Percentiles rank a stretch among this genome's conserved stretches.
Evolutionary conservation across 2,329 filamentous ascomycete species (phyloP).

Genomic region (Albophoma yamanashiensis): DNA sequence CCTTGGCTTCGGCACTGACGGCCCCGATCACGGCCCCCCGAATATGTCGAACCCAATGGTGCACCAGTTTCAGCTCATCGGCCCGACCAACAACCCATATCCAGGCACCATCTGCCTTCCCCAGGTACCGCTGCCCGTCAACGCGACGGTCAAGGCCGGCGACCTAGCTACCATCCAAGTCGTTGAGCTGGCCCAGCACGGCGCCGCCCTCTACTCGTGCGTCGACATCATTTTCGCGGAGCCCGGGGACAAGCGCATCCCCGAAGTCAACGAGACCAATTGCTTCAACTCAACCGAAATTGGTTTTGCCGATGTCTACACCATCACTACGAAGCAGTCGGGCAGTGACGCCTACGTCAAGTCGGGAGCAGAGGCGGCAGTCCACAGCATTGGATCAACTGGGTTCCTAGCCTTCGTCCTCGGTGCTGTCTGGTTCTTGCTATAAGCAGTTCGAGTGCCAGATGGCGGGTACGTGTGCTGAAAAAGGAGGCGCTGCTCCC

Average conservation of each 20-base stretch:
- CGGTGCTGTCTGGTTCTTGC: conserved; percentile 26
- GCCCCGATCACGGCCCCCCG: conserved; percentile 51
- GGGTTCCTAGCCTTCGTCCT: conserved; percentile 31
- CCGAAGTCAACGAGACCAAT: conserved; percentile 66
- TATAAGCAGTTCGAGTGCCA: conserved; percentile 14
- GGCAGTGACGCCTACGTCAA: conserved; percentile 21
- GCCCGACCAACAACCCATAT: conserved; percentile 75
- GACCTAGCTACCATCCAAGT: conserved; percentile 86
- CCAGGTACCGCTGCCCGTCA: conserved; percentile 72
- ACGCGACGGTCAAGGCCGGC: conserved; percentile 62
- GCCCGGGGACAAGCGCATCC: conserved; percentile 55
- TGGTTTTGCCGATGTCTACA: conserved; percentile 68
- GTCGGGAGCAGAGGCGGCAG: conserved; percentile 13
- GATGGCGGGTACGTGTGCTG: neutral
- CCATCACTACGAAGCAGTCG: conserved; percentile 41
- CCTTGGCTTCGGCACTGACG: conserved; percentile 67
- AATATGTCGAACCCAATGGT: conserved; percentile 88
- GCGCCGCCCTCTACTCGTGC: conserved; percentile 80
- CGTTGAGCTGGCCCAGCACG: conserved; percentile 73
- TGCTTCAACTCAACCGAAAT: conserved; percentile 82
- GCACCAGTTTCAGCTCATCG: conserved; percentile 69
- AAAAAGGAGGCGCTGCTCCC: neutral
- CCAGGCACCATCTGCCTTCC: conserved; percentile 82
- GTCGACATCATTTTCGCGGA: conserved; percentile 90
- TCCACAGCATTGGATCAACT: conserved; percentile 14